Evolutionary conservation across 257 asterid species (phyloP).

Genomic region (Solanum etuberosum): DNA sequence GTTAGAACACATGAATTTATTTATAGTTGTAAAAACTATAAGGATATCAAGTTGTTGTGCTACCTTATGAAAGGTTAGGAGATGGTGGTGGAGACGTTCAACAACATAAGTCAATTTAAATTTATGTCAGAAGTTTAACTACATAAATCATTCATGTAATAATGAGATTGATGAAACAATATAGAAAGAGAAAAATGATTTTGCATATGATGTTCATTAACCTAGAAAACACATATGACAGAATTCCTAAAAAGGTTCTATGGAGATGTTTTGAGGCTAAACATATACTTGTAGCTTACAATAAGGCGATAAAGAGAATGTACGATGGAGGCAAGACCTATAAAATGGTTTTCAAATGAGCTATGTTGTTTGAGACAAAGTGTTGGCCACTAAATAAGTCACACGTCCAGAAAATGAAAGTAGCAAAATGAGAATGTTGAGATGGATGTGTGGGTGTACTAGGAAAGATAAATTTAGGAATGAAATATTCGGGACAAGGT

Average conservation of each 20-base stretch:
- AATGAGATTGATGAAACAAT: background rate
- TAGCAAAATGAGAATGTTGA: background rate
- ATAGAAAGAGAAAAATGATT: background rate
- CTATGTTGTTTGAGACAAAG: background rate
- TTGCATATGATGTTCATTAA: background rate
- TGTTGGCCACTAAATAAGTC: background rate
- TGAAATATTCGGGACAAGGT: background rate
- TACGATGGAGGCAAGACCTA: background rate
- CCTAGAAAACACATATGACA: background rate
- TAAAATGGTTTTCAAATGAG: background rate
- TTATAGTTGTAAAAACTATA: too few species aligned
- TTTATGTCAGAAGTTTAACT: background rate
- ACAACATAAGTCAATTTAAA: too few species aligned
- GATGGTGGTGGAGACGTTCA: background rate
- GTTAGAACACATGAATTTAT: too few species aligned
- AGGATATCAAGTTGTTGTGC: background rate
- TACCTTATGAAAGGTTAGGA: background rate
- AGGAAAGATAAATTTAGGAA: background rate
- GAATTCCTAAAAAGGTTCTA: too few species aligned
- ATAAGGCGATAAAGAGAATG: background rate
- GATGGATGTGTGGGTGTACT: background rate
- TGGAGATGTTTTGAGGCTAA: background rate
- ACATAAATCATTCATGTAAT: background rate
- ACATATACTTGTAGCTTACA: background rate
- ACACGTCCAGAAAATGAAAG: background rate